Conservation (phyloP, 108 stramenopile genomes). For the Discostella stelligeroides region DNA sequence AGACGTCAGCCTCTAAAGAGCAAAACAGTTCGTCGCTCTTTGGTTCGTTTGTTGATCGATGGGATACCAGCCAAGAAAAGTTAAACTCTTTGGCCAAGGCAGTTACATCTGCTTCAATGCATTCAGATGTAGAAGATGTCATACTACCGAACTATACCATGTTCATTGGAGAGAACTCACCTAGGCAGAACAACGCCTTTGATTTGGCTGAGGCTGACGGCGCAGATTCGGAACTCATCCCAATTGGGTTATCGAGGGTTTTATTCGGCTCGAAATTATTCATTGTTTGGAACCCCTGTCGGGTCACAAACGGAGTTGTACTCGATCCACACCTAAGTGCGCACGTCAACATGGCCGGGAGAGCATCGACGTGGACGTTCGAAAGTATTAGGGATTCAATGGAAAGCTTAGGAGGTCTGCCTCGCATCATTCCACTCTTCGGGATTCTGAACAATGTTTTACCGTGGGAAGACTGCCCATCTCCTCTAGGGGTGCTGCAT, state of each 20-base stretch:
- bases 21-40: slow-evolving; percentile 23
- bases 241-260: slow-evolving; percentile 32
- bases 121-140: slow-evolving; percentile 37
- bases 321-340: slow-evolving; percentile 68
- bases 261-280: slow-evolving; percentile 67
- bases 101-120: slow-evolving; percentile 41
- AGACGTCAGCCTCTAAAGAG: slow-evolving; percentile 49
- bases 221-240: slow-evolving; percentile 12
- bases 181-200: slow-evolving; percentile 21
- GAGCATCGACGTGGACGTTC: slow-evolving; percentile 53
- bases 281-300: slow-evolving; percentile 73
- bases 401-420: slow-evolving; percentile 71
- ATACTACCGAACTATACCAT: slow-evolving; percentile 40
- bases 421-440: slow-evolving; percentile 65
- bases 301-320: slow-evolving; percentile 36
- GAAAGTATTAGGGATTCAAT: slow-evolving; percentile 64
- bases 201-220: slow-evolving; percentile 47
- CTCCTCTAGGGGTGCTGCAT: slow-evolving; percentile 18
- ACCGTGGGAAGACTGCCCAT: slow-evolving; percentile 12
- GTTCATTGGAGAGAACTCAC: slow-evolving; percentile 22
- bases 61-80: slow-evolving; percentile 38
- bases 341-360: slow-evolving; percentile 41
- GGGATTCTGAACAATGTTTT: slow-evolving; percentile 21
- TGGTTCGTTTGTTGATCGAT: slow-evolving; percentile 34
- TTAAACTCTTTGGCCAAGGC: slow-evolving; percentile 38